Conservation (phyloP, 2,329 filamentous ascomycete genomes). For the Aspergillus fumigatus region DNA sequence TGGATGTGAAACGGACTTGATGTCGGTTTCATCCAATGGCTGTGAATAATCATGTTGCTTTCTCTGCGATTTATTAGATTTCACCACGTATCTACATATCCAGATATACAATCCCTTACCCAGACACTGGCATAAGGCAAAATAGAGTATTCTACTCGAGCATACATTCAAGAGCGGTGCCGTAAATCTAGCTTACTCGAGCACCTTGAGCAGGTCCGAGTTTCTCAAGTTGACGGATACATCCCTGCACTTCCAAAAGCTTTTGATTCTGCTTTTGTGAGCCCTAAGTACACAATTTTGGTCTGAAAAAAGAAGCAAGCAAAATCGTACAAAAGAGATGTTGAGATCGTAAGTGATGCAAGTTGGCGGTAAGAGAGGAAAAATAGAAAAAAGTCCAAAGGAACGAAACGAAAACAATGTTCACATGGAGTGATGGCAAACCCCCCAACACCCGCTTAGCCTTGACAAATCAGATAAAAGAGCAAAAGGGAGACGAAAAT, state of each 20-base stretch:
- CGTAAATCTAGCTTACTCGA: neutral
- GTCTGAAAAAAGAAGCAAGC: slow-evolving; percentile 4
- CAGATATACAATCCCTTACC: neutral
- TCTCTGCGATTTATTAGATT: neutral
- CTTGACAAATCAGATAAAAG: slow-evolving; percentile 4
- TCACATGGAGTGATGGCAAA: slow-evolving; percentile 7
- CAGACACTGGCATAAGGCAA: neutral
- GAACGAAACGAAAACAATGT: slow-evolving; percentile 4
- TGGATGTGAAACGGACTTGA: neutral
- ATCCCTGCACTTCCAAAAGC: neutral
- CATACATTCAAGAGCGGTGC: neutral
- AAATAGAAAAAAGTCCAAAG: neutral
- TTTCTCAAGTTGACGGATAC: neutral
- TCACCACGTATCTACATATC: neutral
- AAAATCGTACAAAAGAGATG: slow-evolving; percentile 8
- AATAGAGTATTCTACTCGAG: neutral
- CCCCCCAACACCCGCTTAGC: slow-evolving; percentile 20
- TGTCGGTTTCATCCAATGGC: neutral
- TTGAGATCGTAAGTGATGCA: neutral
- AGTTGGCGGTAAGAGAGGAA: neutral
- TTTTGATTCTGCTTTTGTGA: slow-evolving; percentile 1
- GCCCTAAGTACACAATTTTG: slow-evolving; percentile 13
- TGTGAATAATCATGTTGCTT: neutral
- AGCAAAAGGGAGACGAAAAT: slow-evolving; percentile 18
- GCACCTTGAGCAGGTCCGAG: neutral